Percentiles rank a stretch among this genome's conserved stretches.
These are phyloP conservation scores for Tritrichomonas musculus DNA, from an alignment of 208 protist species.

Conservation along the genomic window DNA sequence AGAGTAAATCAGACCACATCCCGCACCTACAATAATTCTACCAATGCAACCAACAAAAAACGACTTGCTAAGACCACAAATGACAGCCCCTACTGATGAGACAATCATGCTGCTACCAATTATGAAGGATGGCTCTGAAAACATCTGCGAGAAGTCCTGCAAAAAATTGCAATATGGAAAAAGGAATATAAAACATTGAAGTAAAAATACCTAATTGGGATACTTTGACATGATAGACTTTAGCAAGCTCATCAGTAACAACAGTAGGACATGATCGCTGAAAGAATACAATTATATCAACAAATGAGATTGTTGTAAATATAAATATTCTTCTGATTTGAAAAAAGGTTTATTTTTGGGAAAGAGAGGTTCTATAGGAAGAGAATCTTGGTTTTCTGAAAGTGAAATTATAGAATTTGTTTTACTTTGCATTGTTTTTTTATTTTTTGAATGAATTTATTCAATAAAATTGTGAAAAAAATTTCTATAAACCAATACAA, in stretches of 20 bases:
- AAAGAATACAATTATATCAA: slow-evolving; percentile 1
- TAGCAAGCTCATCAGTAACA: background rate
- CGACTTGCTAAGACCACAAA: background rate
- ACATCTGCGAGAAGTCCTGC: background rate
- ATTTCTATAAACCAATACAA: no score
- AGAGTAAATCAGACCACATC: background rate
- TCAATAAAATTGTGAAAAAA: no score
- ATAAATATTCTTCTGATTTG: no score
- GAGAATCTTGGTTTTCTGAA: no score
- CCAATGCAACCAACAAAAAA: background rate
- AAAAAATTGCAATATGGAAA: background rate
- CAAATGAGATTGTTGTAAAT: no score
- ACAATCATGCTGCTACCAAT: background rate
- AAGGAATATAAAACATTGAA: slow-evolving; percentile 12
- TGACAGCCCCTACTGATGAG: background rate
- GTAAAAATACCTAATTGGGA: background rate
- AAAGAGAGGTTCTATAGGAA: no score
- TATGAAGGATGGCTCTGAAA: background rate
- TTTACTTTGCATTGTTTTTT: no score
- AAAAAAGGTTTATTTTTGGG: no score
- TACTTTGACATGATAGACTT: background rate
- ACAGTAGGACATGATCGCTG: background rate
- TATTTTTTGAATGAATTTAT: no score
- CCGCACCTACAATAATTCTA: background rate
- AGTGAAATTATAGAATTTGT: no score